These are phyloP conservation scores for Hypoxylon perforatum DNA, from an alignment of 495 filamentous ascomycete genomes.

Conservation along the genomic window DNA sequence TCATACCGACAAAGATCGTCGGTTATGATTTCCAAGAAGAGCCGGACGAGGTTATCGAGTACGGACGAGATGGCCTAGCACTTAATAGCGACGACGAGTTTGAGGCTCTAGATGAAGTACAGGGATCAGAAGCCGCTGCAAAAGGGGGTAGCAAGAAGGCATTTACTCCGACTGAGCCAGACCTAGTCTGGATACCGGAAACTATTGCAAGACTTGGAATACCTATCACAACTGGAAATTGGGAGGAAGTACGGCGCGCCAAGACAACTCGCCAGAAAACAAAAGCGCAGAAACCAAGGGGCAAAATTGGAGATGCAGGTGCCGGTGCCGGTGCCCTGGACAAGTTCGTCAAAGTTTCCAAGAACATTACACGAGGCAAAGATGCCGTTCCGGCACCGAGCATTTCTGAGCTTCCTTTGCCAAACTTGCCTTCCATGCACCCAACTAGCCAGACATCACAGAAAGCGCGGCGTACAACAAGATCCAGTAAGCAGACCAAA, in stretches of 20 bases:
- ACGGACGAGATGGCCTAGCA: slow-evolving; percentile 60
- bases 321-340: slow-evolving; percentile 45
- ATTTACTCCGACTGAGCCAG: slow-evolving; percentile 76
- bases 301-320: slow-evolving; percentile 42
- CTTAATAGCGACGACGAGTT: slow-evolving; percentile 66
- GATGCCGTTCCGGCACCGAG: not conserved
- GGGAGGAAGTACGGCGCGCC: slow-evolving; percentile 71
- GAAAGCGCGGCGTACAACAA: slow-evolving; percentile 36
- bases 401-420: slow-evolving; percentile 13
- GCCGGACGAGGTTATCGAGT: slow-evolving; percentile 66
- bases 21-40: slow-evolving; percentile 77
- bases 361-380: slow-evolving; percentile 36
- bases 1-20: slow-evolving; percentile 79
- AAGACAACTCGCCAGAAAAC: slow-evolving; percentile 51
- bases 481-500: slow-evolving; percentile 48
- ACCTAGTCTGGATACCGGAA: slow-evolving; percentile 79
- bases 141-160: slow-evolving; percentile 60
- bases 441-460: slow-evolving; percentile 20
- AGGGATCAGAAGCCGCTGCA: slow-evolving; percentile 31
- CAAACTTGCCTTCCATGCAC: slow-evolving; percentile 1
- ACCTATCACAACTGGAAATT: slow-evolving; percentile 78
- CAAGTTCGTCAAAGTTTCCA: slow-evolving; percentile 54
- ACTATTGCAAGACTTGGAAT: slow-evolving; percentile 74
- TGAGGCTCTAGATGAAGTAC: slow-evolving; percentile 63
- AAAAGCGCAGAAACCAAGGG: slow-evolving; percentile 42